Conservation (phyloP, 805 yeast species). For the Saturnispora bothae region DNA sequence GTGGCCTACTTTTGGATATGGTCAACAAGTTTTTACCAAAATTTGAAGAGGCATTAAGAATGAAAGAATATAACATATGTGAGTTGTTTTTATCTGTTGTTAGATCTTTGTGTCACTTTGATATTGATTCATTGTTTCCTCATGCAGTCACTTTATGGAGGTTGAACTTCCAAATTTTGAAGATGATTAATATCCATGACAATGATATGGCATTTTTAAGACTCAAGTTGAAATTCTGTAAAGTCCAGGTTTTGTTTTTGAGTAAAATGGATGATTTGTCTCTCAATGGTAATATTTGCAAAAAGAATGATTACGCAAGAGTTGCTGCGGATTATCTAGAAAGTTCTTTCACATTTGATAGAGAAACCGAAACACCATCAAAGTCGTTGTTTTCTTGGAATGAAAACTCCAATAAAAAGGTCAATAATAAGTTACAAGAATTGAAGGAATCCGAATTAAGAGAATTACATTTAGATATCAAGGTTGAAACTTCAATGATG, state of each 20-base stretch:
- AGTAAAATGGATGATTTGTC: conserved; percentile 21
- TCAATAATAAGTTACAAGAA: conserved; percentile 12
- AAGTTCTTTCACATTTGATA: conserved; percentile 19
- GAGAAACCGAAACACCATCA: neutral
- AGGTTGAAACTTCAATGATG: conserved; percentile 46
- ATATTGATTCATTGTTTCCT: conserved; percentile 20
- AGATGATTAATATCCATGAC: conserved; percentile 17
- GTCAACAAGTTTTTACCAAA: conserved; percentile 15
- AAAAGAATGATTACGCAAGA: conserved; percentile 26
- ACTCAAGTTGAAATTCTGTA: conserved; percentile 25
- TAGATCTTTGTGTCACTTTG: conserved; percentile 21
- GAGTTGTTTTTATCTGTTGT: conserved; percentile 22
- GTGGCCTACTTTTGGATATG: conserved; percentile 19
- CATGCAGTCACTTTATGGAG: conserved; percentile 21
- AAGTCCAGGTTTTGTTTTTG: conserved; percentile 21
- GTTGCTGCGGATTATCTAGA: conserved; percentile 27
- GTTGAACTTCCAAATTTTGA: conserved; percentile 18
- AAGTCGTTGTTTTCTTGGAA: conserved; percentile 7
- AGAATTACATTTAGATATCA: conserved; percentile 23
- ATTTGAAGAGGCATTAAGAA: conserved; percentile 18
- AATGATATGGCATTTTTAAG: conserved; percentile 18
- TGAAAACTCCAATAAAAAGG: conserved; percentile 6
- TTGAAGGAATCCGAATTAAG: conserved; percentile 18
- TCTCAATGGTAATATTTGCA: conserved; percentile 22
- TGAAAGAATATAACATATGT: conserved; percentile 20